phyloP scores from a whole-genome alignment of 2,329 filamentous ascomycete species.

The Aspergillus flavus region DNA sequence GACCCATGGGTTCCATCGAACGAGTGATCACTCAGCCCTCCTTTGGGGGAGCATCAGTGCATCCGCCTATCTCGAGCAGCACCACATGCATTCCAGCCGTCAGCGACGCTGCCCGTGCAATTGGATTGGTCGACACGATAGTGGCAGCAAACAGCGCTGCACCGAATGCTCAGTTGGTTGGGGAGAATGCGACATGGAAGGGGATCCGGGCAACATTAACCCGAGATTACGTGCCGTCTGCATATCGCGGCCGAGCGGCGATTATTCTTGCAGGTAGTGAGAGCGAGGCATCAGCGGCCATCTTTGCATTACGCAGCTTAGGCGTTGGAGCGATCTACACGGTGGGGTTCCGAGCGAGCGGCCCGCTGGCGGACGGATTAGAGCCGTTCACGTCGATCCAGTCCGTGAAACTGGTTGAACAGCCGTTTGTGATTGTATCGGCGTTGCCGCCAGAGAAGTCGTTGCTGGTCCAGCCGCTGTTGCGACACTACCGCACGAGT shows the following conservation, averaged over 20 bases:
- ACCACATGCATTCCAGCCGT: slow-evolving; percentile 64
- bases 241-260: slow-evolving; percentile 74
- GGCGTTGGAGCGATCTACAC: slow-evolving; percentile 80
- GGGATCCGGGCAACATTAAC: slow-evolving; percentile 81
- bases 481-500: slow-evolving; percentile 67
- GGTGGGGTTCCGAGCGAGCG: slow-evolving; percentile 71
- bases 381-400: slow-evolving; percentile 70
- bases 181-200: slow-evolving; percentile 84
- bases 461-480: slow-evolving; percentile 73
- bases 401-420: slow-evolving; percentile 76
- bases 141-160: slow-evolving; percentile 58
- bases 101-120: slow-evolving; percentile 75
- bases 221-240: slow-evolving; percentile 78
- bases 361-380: slow-evolving; percentile 64
- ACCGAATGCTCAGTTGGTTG: slow-evolving; percentile 56
- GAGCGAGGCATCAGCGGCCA: slow-evolving; percentile 74
- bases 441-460: slow-evolving; percentile 78
- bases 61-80: slow-evolving; percentile 66
- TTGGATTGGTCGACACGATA: slow-evolving; percentile 81
- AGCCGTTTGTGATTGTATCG: slow-evolving; percentile 80
- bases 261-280: slow-evolving; percentile 73
- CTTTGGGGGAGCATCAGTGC: slow-evolving; percentile 82
- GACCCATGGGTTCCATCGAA: slow-evolving; percentile 68
- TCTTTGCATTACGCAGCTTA: slow-evolving; percentile 77
- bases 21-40: slow-evolving; percentile 70